Base-by-base conservation (phyloP, 2,329 filamentous ascomycete genomes). In the Botrytis pseudocinerea region DNA sequence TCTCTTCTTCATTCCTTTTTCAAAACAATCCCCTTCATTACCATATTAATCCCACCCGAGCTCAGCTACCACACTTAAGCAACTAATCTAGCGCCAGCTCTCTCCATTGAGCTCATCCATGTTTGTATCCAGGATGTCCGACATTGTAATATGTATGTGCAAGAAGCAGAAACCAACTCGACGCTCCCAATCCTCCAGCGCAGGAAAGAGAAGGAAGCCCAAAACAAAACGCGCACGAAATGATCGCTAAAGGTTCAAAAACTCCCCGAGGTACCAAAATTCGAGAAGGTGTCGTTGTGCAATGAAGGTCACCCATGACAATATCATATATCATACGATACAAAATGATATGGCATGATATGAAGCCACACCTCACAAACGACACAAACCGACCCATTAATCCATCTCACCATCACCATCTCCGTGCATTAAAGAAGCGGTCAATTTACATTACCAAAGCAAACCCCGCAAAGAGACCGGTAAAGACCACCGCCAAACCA, bases 381-480 rank as follows among this genome's bases (percentile, higher is more conserved):
- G 42, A n/a, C 10, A 66, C 44, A 22, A 44, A 10, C 22, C 22
- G 64, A 60, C 62, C 70, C 32, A 57, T 46, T 32, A 65, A 38
- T 51, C 51, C 40, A 28, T 28, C n/a, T 18, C 51, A 48, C 25
- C 62, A 16, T 28, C 38, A 12, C 38, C 38, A 12, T 28, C 48
- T n/a, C 25, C n/a, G 3, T 18, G n/a, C n/a, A 61, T 61, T 6
- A 40, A 42, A 32, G 18, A 42, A 65, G 42, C 66, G 18, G 40
- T 63, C 54, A 38, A n/a, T 51, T n/a, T 81, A 89, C 73, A 89
- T 82, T 74, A 88, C 77, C 73, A 84, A 75, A 62, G 88, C 85
- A 77, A 91, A 89, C 25, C 88, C 89, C 60, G 86, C 85, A 75
- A 90, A 85, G 71, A 91, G 82, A 46, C 85, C 85, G 69, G 85